Percentiles rank a stretch among this genome's conserved stretches.
These are phyloP conservation scores for Didymella pinodella DNA, from an alignment of 2,329 filamentous ascomycete species.

Conservation along the genomic window DNA sequence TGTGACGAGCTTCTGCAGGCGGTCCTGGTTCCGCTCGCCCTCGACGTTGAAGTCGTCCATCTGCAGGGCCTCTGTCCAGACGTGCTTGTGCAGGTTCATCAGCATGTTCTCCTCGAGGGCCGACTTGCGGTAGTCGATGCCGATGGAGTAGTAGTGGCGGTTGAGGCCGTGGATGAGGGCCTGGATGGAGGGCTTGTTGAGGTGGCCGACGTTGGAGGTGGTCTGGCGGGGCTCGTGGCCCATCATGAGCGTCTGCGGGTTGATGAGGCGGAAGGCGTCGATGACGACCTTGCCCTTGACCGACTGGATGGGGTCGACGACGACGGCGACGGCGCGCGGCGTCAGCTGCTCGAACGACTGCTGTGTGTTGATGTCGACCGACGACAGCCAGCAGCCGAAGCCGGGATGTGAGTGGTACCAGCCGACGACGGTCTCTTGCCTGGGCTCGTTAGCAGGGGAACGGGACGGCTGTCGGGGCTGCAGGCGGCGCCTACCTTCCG, in stretches of 20 bases:
- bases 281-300: slow-evolving; percentile 99
- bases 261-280: slow-evolving; percentile 97
- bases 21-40: slow-evolving; percentile 83
- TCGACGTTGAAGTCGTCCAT: slow-evolving; percentile 96
- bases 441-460: not conserved
- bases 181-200: slow-evolving; percentile 99
- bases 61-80: slow-evolving; percentile 96
- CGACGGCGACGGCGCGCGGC: slow-evolving; percentile 93
- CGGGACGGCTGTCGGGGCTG: not conserved
- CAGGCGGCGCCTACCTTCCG: slow-evolving; percentile 60
- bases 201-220: slow-evolving; percentile 94
- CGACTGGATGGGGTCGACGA: slow-evolving; percentile 98
- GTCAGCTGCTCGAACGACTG: slow-evolving; percentile 99
- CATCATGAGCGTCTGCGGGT: slow-evolving; percentile 96
- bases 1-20: slow-evolving; percentile 83
- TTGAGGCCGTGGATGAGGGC: slow-evolving; percentile 98
- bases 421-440: slow-evolving; percentile 95
- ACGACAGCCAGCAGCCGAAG: slow-evolving; percentile 98
- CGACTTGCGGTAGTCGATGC: slow-evolving; percentile 97
- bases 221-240: slow-evolving; percentile 97
- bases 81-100: slow-evolving; percentile 99
- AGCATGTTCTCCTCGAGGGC: slow-evolving; percentile 99
- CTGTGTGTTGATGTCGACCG: slow-evolving; percentile 99
- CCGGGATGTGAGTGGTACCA: slow-evolving; percentile 99
- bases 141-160: slow-evolving; percentile 99